A percentile compares a stretch with the other conserved stretches of the same genome.
Evolutionary conservation across 169 alveolate species (phyloP).

Genomic region (Plasmodium cynomolgi): DNA sequence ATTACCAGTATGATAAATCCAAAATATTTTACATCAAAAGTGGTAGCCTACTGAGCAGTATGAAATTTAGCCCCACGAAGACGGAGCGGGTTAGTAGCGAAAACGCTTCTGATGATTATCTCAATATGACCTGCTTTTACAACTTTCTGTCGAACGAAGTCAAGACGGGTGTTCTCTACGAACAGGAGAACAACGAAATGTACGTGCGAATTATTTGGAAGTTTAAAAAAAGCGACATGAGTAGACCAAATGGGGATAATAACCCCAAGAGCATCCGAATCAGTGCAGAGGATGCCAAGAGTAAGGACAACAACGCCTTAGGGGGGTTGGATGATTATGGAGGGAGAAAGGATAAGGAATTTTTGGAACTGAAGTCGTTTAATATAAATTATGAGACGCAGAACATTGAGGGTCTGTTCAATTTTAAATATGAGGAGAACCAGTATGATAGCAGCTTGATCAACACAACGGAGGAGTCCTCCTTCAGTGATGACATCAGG

Average conservation of each 20-base stretch:
- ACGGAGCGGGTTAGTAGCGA: background rate
- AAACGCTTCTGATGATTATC: background rate
- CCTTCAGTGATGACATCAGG: constrained; percentile 31
- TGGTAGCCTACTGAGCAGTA: constrained; percentile 9
- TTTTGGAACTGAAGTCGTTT: constrained; percentile 42
- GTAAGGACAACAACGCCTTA: background rate
- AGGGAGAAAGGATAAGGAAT: background rate
- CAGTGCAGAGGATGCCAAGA: background rate
- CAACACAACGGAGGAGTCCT: constrained; percentile 38
- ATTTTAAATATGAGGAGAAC: constrained; percentile 74
- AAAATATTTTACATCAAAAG: constrained; percentile 46
- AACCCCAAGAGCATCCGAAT: background rate
- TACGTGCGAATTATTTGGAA: constrained; percentile 63
- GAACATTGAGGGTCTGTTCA: constrained; percentile 69
- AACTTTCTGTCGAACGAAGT: constrained; percentile 60
- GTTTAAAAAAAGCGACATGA: constrained; percentile 24
- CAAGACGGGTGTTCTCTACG: constrained; percentile 48
- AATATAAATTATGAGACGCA: constrained; percentile 72
- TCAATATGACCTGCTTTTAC: constrained; percentile 20
- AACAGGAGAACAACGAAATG: constrained; percentile 68
- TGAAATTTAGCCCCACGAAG: background rate
- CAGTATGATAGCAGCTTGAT: constrained; percentile 73
- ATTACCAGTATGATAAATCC: constrained; percentile 48
- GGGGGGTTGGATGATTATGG: constrained; percentile 7
- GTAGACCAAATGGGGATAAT: background rate